Evolutionary conservation across 1,284 basidiomycete genomes (phyloP).

Genomic region (Neonothopanus nambi): DNA sequence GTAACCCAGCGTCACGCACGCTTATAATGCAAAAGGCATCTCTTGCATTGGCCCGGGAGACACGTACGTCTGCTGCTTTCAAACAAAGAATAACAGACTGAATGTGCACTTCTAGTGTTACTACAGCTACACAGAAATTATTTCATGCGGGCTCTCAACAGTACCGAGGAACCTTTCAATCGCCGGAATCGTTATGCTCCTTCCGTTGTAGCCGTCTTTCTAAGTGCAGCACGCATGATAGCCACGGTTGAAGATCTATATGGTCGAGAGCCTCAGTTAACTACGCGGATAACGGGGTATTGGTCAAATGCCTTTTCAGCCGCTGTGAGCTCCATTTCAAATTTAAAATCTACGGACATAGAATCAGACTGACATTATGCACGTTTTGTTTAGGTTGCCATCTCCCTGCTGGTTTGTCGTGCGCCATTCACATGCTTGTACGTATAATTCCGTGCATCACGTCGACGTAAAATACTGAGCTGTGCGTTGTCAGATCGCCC

Average conservation of each 20-base stretch:
- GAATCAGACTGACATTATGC: no score
- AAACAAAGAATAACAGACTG: neutral
- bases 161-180: constrained; percentile 52
- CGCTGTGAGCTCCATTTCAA: constrained; percentile 43
- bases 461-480: neutral
- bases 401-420: constrained; percentile 44
- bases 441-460: neutral
- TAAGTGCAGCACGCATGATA: constrained; percentile 56
- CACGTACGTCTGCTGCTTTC: constrained; percentile 38
- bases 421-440: constrained; percentile 46
- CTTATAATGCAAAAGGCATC: constrained; percentile 58
- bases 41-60: constrained; percentile 55
- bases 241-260: constrained; percentile 55
- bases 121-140: constrained; percentile 67
- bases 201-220: constrained; percentile 59
- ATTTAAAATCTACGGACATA: neutral
- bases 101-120: constrained; percentile 41
- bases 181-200: constrained; percentile 56
- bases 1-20: constrained; percentile 37
- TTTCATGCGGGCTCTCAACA: constrained; percentile 60
- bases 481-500: constrained; percentile 26
- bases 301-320: constrained; percentile 70
- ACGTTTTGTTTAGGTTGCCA: constrained; percentile 35
- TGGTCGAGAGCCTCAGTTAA: constrained; percentile 51
- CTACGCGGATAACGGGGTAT: constrained; percentile 59